Evolutionary conservation across 768 basidiomycete genomes (phyloP), one percentile per base, ranked within the genome.

Genomic region (Clitopilus passeckerianus): DNA sequence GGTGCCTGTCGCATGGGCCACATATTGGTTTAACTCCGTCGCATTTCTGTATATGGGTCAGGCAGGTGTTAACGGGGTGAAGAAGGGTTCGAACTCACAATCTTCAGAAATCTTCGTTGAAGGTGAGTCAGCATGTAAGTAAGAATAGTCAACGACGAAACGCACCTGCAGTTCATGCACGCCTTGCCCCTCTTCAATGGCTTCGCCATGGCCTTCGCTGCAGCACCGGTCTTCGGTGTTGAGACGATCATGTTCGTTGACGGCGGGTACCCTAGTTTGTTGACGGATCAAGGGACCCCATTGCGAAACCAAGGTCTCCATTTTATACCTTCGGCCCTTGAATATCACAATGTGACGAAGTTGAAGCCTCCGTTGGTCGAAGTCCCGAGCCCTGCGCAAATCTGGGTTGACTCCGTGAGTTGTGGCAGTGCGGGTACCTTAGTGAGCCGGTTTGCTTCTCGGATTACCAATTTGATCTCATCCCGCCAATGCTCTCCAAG

Each of bases 1-100:
- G 82, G 23, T 83, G 80, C 7, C 77, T 72, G 22, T 73, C 69
- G 72, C 89, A 90, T 43, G 85, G 87, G 1, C 82, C 82, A 67
- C 89, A 90, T 9, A 80, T 72, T 1, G 88, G 88, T 59, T 83
- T 82, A 3, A 67, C 68, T 16, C 87, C 86, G 64, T 90, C 87
- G 63, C 89, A 90, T 76, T 83, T 84, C 88, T 85, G 44, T n/a
- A 41, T 23, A 41, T 20, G 27, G n/a, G 27, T 55, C 66, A 60
- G 54, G 53, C 15, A 6, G 30, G 59, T 59, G 59, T 30, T 33
- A 43, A 55, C 23, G 35, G 44, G 30, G 33, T 64, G 6, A 61
- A 55, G 24, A 53, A 60, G 24, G 24, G 52, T 30, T 30, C 27
- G 54, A 23, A 70, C 79, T 59, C 60, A 81, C 81, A 61, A 82